Evolutionary conservation across 108 stramenopile genomes (phyloP), one percentile per base, ranked within the genome.

Genomic region (Mediolabrus comicus): DNA sequence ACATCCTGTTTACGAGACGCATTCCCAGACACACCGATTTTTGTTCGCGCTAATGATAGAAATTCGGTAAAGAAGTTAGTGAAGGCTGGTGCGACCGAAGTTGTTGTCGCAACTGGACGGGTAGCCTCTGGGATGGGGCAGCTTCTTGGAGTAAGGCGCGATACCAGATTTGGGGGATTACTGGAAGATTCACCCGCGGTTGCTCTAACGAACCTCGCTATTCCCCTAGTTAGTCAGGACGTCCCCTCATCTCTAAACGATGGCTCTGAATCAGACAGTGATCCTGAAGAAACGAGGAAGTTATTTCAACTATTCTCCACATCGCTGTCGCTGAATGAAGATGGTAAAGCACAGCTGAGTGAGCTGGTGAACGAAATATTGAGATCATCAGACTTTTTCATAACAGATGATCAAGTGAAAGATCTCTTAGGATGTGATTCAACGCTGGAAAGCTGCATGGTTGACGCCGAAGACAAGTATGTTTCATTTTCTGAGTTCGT

Each of bases 1-100:
- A 82, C 83, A 9, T 66, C 71, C 36, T 66, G 82, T 53, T 62
- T 89, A 46, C 72, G 86, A 49, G 69, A 84, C 9, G 80, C 75
- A 0, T 82, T 87, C 52, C 88, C 88, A 17, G 83, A 83, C 22
- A 82, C 84, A 55, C 86, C 86, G 1, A 89, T 89, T 32, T 86
- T 84, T 53, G 88, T 84, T n/a, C 60, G 84, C 9, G 81, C 79
- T 27, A 73, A 83, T 9, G 64, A 71, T 24, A 49, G 41, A 29
- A 34, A 53, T 16, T 41, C 31, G 8, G 76, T 61, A 12, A 65
- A 83, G 68, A 57, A 83, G 36, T 70, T 88, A 27, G 57, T 86
- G 3, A 69, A 83, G 51, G 85, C 85, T 22, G 87, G 87, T 46
- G 87, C 87, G 30, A 86, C 85, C 3, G 87, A 86, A 57, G 81